A percentile compares a stretch with the other conserved stretches of the same genome.
Conservation (phyloP, 2,329 filamentous ascomycete species). For the Neonectria sp. region DNA sequence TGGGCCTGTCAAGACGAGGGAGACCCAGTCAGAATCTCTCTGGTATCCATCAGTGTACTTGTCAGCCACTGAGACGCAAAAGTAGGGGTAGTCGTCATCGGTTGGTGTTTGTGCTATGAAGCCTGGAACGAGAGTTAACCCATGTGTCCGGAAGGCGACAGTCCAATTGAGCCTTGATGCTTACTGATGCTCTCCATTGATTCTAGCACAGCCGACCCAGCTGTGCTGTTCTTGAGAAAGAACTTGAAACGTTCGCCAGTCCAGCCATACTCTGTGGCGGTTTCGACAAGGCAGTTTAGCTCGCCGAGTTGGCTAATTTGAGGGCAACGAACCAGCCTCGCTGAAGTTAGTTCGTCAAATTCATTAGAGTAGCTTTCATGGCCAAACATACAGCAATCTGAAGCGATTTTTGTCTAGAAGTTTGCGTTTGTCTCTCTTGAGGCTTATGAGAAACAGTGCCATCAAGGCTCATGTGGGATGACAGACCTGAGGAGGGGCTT, state of each 20-base stretch:
- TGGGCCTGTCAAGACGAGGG: background rate
- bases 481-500: background rate
- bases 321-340: background rate
- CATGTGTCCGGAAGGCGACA: background rate
- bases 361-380: background rate
- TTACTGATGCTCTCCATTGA: background rate
- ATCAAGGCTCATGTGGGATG: too few species aligned
- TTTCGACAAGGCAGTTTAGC: background rate
- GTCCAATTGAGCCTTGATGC: background rate
- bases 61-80: conserved; percentile 8
- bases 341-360: background rate
- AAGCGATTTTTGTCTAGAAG: conserved; percentile 4
- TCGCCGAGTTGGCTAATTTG: background rate
- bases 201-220: background rate
- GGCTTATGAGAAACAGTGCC: background rate
- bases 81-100: conserved; percentile 9
- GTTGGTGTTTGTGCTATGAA: conserved; percentile 7
- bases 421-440: conserved; percentile 4
- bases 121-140: background rate
- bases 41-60: conserved; percentile 10
- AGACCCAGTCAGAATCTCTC: conserved; percentile 6
- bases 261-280: background rate
- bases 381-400: background rate
- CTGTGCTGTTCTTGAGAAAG: conserved; percentile 4
- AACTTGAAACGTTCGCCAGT: conserved; percentile 5